Base-by-base conservation (phyloP, 1,139 yeast genomes). In the Candida sanyaensis region DNA sequence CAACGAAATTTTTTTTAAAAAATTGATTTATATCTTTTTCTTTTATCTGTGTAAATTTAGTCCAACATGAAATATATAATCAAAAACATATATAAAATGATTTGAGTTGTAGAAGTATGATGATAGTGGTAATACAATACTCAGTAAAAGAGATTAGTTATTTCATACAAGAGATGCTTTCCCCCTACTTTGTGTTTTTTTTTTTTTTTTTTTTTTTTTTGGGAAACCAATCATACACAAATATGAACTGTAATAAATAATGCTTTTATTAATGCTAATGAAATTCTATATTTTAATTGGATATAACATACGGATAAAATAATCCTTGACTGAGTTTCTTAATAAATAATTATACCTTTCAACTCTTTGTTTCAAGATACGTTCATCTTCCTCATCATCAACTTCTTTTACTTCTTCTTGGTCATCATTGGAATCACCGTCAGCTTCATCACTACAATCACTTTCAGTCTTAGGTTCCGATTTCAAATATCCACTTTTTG, bases 271-370 rank as follows among this genome's bases (percentile, higher is more conserved):
- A 6, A 6, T 8, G 9, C 9, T 26, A 26, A 26, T 26, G 28
- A n/a, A 17, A 17, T 17, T 28, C 45, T 57, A 65, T 4, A 62
- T 63, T 47, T 54, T 60, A 4, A 66, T 50, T 0, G 71, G 71
- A 47, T 66, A 66, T 43, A 55, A 53, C 49, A 57, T 46, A 47
- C 71, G 54, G 10, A 62, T 46, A 11, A 59, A 34, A 45, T 47
- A 62, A 5, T 46, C 46, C 7, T 36, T 8, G 2, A 55, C 7
- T 2, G 55, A 49, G 2, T 42, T 38, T 17, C 44, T 23, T n/a
- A 63, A 50, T 36, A 65, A 55, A 9, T 27, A 30, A 12, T 63
- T 52, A 50, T 64, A 61, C 36, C 67, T 50, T 6, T 48, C 55
- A 2, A 60, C 51, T 49, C 69, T 57, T 24, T 55, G 58, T 12